Evolutionary conservation across 108 stramenopile genomes (phyloP).

Genomic region (Skeletonema costatum): DNA sequence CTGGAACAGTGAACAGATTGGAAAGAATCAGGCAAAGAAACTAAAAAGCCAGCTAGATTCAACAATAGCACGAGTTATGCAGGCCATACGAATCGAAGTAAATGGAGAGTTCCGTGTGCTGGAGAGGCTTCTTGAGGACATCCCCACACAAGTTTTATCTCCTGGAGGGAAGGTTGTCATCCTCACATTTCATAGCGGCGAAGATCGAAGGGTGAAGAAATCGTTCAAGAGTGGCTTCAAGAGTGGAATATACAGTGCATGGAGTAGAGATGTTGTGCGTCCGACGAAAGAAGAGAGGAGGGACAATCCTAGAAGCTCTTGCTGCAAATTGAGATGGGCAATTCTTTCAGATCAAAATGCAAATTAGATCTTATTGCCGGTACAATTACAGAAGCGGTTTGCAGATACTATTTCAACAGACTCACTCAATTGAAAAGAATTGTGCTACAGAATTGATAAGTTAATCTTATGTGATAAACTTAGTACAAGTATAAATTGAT

Average conservation of each 20-base stretch:
- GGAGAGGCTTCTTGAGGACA: slow-evolving; percentile 11
- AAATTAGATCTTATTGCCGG: neutral
- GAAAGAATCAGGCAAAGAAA: slow-evolving; percentile 1
- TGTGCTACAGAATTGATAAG: too few relatives aligned
- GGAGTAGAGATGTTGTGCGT: slow-evolving; percentile 14
- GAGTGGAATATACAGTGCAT: slow-evolving; percentile 12
- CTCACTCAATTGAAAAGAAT: too few relatives aligned
- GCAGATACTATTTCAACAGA: too few relatives aligned
- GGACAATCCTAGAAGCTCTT: slow-evolving; percentile 7
- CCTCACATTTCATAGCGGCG: slow-evolving; percentile 50
- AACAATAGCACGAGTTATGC: slow-evolving; percentile 31
- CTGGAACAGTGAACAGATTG: neutral
- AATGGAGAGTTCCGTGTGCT: slow-evolving; percentile 45
- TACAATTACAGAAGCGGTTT: too few relatives aligned
- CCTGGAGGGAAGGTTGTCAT: slow-evolving; percentile 43
- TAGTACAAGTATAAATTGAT: too few relatives aligned
- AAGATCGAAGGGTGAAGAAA: slow-evolving; percentile 49
- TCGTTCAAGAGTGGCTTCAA: slow-evolving; percentile 20
- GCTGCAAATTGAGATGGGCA: slow-evolving; percentile 25
- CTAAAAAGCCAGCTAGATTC: slow-evolving; percentile 3
- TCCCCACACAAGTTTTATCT: slow-evolving; percentile 13
- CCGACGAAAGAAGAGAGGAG: slow-evolving; percentile 15
- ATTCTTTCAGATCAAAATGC: neutral
- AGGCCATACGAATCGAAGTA: slow-evolving; percentile 51
- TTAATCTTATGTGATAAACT: too few relatives aligned